Evolutionary conservation across 1,284 basidiomycete species (phyloP), one percentile per base, ranked within the genome.

Genomic region (Ceratobasidium sp.): DNA sequence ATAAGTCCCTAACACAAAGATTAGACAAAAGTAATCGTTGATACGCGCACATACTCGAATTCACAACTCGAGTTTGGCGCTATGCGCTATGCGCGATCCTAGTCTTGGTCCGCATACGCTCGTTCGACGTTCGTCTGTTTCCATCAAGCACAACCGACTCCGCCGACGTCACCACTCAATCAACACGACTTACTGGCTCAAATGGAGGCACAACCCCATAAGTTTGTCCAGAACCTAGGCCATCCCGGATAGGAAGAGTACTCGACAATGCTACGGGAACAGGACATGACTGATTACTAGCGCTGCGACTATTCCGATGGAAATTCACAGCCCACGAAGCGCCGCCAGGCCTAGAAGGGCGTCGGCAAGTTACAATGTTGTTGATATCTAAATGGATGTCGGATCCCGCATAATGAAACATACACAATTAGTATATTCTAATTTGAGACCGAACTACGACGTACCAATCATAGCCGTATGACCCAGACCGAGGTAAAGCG

Each of bases 181-280:
- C 41, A 86, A 85, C 57, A 16, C 8, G n/a, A 82, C 84, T 78
- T 80, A 87, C 88, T 87, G 85, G 81, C 86, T 85, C n/a, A 89
- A 81, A 20, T 84, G 83, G 76, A 88, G 84, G 79, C 88, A 89
- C 18, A 88, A 81, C 71, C 88, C 84, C 74, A 84, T 87, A 30
- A 88, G 82, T 23, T 87, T 79, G 4, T 86, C 84, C 14, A 89
- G 80, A 0, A 85, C 86, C 35, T 84, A 83, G 78, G 87, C 85
- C 16, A 86, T 84, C 74, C 85, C 85, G 35, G 85, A 84, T 66
- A 89, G 80, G 81, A 89, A 89, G 20, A 89, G 79, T 80, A 89
- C 88, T 73, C 88, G 83, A 80, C 87, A 86, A 80, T 89, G 87
- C 54, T 87, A 84, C 66, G 88, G 88, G 79, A 87, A 89, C 8